Base-by-base conservation (phyloP, 2,329 filamentous ascomycete species). In the Zarea fungicola region DNA sequence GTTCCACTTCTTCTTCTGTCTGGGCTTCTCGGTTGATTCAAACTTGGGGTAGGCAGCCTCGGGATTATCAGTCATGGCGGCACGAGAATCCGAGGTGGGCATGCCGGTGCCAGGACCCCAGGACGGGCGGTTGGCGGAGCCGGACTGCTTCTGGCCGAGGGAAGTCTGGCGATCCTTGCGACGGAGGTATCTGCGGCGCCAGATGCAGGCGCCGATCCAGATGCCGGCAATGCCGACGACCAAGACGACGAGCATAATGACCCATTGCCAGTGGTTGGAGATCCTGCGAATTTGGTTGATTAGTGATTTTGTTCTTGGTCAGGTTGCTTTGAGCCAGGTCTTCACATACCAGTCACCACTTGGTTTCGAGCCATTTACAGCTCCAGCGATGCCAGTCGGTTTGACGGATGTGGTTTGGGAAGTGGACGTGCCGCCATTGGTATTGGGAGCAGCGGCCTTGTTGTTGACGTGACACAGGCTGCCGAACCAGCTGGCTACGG, bases 201-300 rank as follows among this genome's bases (percentile, higher is more conserved):
- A 81, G 64, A 85, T 78, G 60, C 83, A 80, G 32, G 84, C 85
- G 16, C 79, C 74, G 32, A 85, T 68, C 74, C 84, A 86, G 59
- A 89, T 78, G 50, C 74, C 73, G 13, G 76, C 69, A 53, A 95
- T 86, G 46, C 74, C 84, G 52, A 92, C 71, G 36, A 84, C 76
- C 23, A 95, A 75, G 53, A 92, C 71, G 55, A 89, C 83, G 46
- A 93, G 74, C 76, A 93, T 89, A 54, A 92, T 75, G 39, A 95
- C 80, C 88, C 88, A 95, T 70, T 83, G 77, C 72, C 80, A 89
- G 65, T 92, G 87, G 23, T 72, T 75, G 7, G 77, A 74, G 42
- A 87, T 68, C 85, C 86, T 89, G 53, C 6, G 19, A 11, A 11
- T 9, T n/a, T n/a, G n/a, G n/a, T n/a, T n/a, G n/a, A n/a, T n/a